Evolutionary conservation across 2,329 filamentous ascomycete species (phyloP).

Genomic region (Lachnellula subtilissima): DNA sequence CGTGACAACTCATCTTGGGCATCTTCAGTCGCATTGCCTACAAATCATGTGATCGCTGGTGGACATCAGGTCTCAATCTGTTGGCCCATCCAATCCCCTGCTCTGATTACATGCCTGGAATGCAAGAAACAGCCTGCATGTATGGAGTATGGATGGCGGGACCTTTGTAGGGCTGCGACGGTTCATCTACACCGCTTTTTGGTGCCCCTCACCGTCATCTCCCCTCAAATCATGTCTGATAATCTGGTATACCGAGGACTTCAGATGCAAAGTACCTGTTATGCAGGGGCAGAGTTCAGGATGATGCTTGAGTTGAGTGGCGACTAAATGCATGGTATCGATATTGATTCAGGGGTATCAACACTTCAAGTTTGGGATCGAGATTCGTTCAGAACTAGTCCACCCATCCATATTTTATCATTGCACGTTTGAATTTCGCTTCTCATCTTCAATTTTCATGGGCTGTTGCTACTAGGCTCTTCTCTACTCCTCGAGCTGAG

Average conservation of each 20-base stretch:
- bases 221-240: not conserved
- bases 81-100: not conserved
- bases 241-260: not conserved
- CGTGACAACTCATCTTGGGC: constrained; percentile 18
- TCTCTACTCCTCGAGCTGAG: too few species aligned
- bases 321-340: too few species aligned
- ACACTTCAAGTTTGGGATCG: too few species aligned
- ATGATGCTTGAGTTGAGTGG: too few species aligned
- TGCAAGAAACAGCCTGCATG: not conserved
- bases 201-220: not conserved
- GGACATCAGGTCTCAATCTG: not conserved
- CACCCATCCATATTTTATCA: too few species aligned
- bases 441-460: too few species aligned
- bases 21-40: constrained; percentile 15
- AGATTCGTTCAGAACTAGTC: too few species aligned
- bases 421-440: too few species aligned
- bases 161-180: constrained; percentile 16
- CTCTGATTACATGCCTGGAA: not conserved
- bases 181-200: constrained; percentile 26
- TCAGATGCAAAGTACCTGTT: too few species aligned
- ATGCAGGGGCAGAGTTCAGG: too few species aligned
- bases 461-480: too few species aligned
- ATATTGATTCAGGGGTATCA: too few species aligned
- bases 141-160: constrained; percentile 4
- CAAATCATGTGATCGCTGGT: constrained; percentile 19